phyloP scores from a whole-genome alignment of 495 filamentous ascomycete species.

The Schizothecium vesticola region DNA sequence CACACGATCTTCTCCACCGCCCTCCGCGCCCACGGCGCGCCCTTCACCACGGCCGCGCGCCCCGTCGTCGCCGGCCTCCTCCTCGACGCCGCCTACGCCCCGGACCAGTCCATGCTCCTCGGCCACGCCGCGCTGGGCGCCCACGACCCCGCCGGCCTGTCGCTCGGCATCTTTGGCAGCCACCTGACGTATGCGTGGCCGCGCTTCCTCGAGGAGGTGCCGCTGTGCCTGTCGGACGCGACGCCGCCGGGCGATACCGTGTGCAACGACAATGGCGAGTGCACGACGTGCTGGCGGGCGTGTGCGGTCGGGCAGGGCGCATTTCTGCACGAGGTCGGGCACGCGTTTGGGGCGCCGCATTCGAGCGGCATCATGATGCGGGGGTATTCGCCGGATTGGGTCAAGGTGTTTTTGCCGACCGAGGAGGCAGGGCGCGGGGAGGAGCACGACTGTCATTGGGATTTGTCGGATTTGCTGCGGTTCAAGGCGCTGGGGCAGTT shows the following conservation, averaged over 20 bases:
- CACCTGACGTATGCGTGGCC: slow-evolving; percentile 45
- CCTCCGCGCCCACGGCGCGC: slow-evolving; percentile 34
- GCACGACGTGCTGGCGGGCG: slow-evolving; percentile 33
- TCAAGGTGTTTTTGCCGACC: slow-evolving; percentile 27
- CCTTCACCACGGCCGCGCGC: background rate
- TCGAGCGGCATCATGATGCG: slow-evolving; percentile 35
- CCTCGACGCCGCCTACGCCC: slow-evolving; percentile 33
- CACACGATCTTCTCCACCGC: slow-evolving; percentile 38
- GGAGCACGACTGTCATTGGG: slow-evolving; percentile 29
- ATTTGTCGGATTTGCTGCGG: slow-evolving; percentile 30
- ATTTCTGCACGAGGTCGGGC: slow-evolving; percentile 38
- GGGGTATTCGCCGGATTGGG: slow-evolving; percentile 37
- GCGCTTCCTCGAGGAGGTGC: slow-evolving; percentile 35
- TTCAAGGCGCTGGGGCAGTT: slow-evolving; percentile 36
- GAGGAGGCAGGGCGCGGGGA: background rate
- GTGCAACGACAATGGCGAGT: slow-evolving; percentile 38
- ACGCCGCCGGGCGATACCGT: slow-evolving; percentile 28
- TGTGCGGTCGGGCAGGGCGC: slow-evolving; percentile 41
- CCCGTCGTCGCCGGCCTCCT: slow-evolving; percentile 1
- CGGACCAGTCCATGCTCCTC: slow-evolving; percentile 31
- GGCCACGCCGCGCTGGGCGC: slow-evolving; percentile 42
- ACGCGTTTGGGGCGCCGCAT: slow-evolving; percentile 37
- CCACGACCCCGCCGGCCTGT: slow-evolving; percentile 36
- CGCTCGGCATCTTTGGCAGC: slow-evolving; percentile 45
- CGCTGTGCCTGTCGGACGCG: slow-evolving; percentile 28